These are phyloP conservation scores for Podospora australis DNA, from an alignment of 495 filamentous ascomycete genomes.

Conservation along the genomic window DNA sequence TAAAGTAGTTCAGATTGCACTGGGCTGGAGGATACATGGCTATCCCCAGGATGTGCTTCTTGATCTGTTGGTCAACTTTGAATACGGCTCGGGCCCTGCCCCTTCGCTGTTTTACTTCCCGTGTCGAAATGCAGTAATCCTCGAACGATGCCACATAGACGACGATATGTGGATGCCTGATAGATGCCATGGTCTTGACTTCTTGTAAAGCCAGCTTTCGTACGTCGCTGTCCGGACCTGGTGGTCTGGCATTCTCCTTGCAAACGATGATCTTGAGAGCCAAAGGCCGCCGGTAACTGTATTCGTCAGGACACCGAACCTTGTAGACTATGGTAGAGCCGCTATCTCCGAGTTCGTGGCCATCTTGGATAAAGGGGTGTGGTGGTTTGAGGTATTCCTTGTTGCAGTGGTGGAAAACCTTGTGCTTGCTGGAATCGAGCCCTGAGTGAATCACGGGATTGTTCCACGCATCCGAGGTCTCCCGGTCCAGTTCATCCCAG, in stretches of 20 bases:
- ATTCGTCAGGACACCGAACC: constrained; percentile 17
- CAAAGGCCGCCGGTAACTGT: constrained; percentile 19
- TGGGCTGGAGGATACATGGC: constrained; percentile 30
- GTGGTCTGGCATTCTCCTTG: constrained; percentile 20
- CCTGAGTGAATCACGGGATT: constrained; percentile 16
- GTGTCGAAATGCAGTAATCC: constrained; percentile 25
- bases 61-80: constrained; percentile 19
- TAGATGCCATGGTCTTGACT: constrained; percentile 22
- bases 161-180: constrained; percentile 29
- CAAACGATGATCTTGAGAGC: constrained; percentile 29
- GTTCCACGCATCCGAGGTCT: constrained; percentile 18
- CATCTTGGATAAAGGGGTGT: constrained; percentile 18
- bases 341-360: constrained; percentile 21
- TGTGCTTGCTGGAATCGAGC: constrained; percentile 24
- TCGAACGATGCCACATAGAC: constrained; percentile 29
- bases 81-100: constrained; percentile 7
- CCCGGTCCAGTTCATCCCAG: constrained; percentile 22
- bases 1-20: constrained; percentile 25
- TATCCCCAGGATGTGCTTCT: constrained; percentile 27
- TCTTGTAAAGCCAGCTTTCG: constrained; percentile 23
- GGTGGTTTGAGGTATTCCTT: constrained; percentile 26
- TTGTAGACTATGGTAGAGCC: constrained; percentile 28
- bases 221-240: constrained; percentile 23
- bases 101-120: constrained; percentile 5
- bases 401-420: constrained; percentile 26